Evolutionary conservation across 306 rosid genomes (phyloP), one percentile per base, ranked within the genome.

Genomic region (Ziziphus jujuba): DNA sequence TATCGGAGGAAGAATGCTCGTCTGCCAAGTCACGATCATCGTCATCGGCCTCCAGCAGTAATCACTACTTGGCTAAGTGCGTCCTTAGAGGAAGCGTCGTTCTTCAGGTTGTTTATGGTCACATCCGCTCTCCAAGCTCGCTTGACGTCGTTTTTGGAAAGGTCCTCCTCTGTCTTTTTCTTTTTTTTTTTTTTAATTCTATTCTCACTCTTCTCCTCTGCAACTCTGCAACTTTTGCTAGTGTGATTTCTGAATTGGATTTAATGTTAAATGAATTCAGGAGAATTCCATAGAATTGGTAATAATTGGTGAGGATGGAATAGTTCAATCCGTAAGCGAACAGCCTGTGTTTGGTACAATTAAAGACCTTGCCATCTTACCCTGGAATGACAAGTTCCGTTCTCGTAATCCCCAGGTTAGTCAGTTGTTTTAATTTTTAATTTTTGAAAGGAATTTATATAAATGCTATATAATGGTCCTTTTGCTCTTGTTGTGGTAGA

Each of bases 251-350:
- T 28, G 48, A 50, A 3, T 5, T 50, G 23, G 3, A 50, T 65
- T 14, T 59, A 36, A 59, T 40, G 22, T 31, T n/a, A 35, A 21
- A 67, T 45, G 5, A 21, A 8, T 62, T 72, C 89, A 92, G 98
- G 98, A 89, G 79, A 86, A 95, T 11, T 89, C 98, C 9, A 82
- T 92, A 79, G 98, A 92, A 77, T 77, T 92, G 87, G 93, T 88
- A 31, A 75, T 71, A 10, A 80, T 92, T 49, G 91, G 81, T 25
- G 89, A 90, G 69, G 93, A 87, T 66, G 98, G 98, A 51, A 77
- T 79, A 69, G 87, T 83, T 38, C 96, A 86, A 80, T 84, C 98
- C 61, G 77, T 92, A 2, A 84, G 96, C 71, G 98, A 92, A 79
- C 97, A 89, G 74, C 85, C 96, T 70, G 98, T 92, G 62, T 92